Evolutionary conservation across 805 yeast genomes (phyloP).

Genomic region (Grigorovia humatica): DNA sequence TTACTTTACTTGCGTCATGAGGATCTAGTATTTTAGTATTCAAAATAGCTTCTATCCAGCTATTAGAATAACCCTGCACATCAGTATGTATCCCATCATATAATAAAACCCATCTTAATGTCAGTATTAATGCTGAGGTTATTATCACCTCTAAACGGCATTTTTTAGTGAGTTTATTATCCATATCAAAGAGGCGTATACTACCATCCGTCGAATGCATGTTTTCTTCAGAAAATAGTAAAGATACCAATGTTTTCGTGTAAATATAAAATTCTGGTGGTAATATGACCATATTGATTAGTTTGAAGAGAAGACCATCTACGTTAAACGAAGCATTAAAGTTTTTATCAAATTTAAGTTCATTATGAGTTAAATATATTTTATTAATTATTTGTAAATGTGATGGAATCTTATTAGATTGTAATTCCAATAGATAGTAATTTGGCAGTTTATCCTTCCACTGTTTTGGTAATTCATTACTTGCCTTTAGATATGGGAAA

Average conservation of each 20-base stretch:
- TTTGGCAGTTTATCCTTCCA: conserved; percentile 32
- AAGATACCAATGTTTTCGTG: conserved; percentile 9
- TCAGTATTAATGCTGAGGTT: conserved; percentile 15
- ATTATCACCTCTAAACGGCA: conserved; percentile 14
- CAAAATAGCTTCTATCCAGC: conserved; percentile 4
- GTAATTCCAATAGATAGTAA: conserved; percentile 29
- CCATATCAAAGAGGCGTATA: conserved; percentile 1
- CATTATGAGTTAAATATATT: conserved; percentile 9
- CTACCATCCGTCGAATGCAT: conserved; percentile 1
- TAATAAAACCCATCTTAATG: conserved; percentile 14
- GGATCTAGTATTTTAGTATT: background rate
- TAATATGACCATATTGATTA: conserved; percentile 10
- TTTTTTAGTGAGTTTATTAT: background rate
- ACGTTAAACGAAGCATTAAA: conserved; percentile 9
- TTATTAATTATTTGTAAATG: conserved; percentile 29
- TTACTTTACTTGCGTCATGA: conserved; percentile 1
- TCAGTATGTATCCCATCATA: conserved; percentile 9
- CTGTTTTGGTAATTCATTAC: conserved; percentile 31
- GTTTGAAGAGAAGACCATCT: conserved; percentile 16
- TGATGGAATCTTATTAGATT: conserved; percentile 33
- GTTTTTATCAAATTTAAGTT: conserved; percentile 6
- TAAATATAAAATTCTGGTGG: conserved; percentile 22
- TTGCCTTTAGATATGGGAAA: conserved; percentile 40
- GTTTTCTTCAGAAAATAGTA: background rate
- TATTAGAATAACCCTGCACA: conserved; percentile 7